Evolutionary conservation across 2,329 filamentous ascomycete species (phyloP), one percentile per base, ranked within the genome.

Genomic region (Alternaria ventricosa): DNA sequence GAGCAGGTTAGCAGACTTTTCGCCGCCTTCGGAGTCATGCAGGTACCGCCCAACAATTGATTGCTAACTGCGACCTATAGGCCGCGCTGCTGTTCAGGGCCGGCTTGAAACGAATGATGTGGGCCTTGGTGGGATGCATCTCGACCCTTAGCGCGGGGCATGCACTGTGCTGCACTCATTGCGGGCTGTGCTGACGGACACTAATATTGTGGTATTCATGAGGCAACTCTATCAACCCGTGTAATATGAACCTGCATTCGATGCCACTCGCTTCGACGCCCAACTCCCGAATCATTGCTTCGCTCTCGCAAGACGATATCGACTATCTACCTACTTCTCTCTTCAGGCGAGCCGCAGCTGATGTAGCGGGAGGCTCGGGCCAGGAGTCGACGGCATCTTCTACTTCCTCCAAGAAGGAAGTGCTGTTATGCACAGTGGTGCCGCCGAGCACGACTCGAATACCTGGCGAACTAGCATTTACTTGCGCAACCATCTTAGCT

Each of bases 401-500:
- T 23, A 98, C 91, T 81, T 97, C 94, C 71, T 96, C 93, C 68
- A 98, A 80, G 78, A 98, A 99, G 0, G 90, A 92, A 11, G 87
- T 87, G 67, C 93, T 94, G 75, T 97, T 99, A 74, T 97, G 92
- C 69, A 99, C 86, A 7, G 88, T 89, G 0, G 96, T 98, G 4
- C 94, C 94, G 10, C 94, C 94, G 6, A 99, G 83, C 11, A 98
- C 94, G 5, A 99, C 90, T 59, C 96, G 88, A 10, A 98, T 87
- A 0, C 96, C 96, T 0, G 94, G 94, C 11, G 92, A 92, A 61
- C 91, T 93, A 18, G 94, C 94, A 81, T 99, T 99, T 63, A 99
- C 90, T 70, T 94, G 90, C n/a, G 96, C 93, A 43, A 98, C 89
- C 86, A 93, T 94, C 83, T 97, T 97, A 6, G 96, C 94, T 80